Base-by-base conservation (phyloP, 2,329 filamentous ascomycete genomes). In the Epichloe gansuensis region DNA sequence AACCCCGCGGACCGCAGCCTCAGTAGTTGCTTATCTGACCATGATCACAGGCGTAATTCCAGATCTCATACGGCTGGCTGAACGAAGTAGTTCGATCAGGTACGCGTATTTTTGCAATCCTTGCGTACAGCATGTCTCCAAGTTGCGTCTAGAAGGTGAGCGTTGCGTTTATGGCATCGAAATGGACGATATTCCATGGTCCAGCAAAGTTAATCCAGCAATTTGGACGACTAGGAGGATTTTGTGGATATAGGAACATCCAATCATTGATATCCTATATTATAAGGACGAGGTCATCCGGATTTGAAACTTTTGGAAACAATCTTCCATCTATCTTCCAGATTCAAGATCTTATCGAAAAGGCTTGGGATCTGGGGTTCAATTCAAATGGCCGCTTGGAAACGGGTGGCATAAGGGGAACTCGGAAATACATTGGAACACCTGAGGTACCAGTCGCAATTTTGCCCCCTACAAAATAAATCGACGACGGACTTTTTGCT, bases 201-300 rank as follows among this genome's bases (percentile, higher is more conserved):
- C 11, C 17, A 39, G 3, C 27, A 34, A 12, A 38, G 21, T 40
- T 50, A n/a, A 50, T 25, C 4, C 2, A 23, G n/a, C 5, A 15
- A 15, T 17, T 25, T 15, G 49, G 43, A 25, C 25, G 4, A 27
- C 3, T 23, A 80, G 89, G 89, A 23, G 87, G 89, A 5, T 97
- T 97, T 64, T 97, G 91, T 64, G 91, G 91, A 3, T 97, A 96
- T 64, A 80, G 91, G 41, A 97, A 95, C 62, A 94, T 95, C 35
- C 93, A 97, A 65, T 94, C 94, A 82, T 68, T 96, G 58, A 72
- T 85, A 13, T 91, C 89, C 0, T 90, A 88, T 64, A 80, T 96
- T 21, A 78, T 83, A 53, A 77, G 76, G 8, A 70, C 78, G 1
- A 65, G 71, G 40, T 73, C 72, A 12, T 67, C 72, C 12, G 87